These are phyloP conservation scores for Dovyalis caffra DNA, from an alignment of 345 rosid species.

Conservation along the genomic window DNA sequence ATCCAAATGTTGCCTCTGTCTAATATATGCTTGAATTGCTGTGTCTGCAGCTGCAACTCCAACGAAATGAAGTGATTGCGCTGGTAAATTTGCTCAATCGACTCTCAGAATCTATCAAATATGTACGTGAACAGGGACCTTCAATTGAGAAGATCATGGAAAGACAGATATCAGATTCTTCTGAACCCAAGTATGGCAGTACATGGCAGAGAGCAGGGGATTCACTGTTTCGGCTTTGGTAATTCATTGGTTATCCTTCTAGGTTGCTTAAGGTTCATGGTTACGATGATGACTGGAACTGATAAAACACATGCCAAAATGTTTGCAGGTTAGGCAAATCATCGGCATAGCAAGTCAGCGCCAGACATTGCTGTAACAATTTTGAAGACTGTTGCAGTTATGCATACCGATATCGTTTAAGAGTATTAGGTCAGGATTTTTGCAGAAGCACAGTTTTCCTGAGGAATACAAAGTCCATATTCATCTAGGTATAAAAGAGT, in stretches of 20 bases:
- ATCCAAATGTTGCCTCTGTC: neutral
- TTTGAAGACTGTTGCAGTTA: neutral
- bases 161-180: slow-evolving; percentile 16
- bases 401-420: neutral
- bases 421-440: neutral
- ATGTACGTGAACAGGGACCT: slow-evolving; percentile 53
- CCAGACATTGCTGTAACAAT: neutral
- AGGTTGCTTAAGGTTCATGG: neutral
- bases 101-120: slow-evolving; percentile 63
- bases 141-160: slow-evolving; percentile 37
- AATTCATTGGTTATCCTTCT: neutral
- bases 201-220: neutral
- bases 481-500: neutral
- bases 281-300: neutral
- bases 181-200: neutral
- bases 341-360: no score
- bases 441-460: neutral
- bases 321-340: no score
- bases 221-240: neutral
- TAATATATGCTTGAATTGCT: neutral
- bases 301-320: neutral
- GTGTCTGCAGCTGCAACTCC: slow-evolving; percentile 56
- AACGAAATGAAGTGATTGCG: slow-evolving; percentile 75
- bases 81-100: slow-evolving; percentile 66
- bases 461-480: neutral